These are phyloP conservation scores for Primulina eburnea DNA, from an alignment of 257 asterid species.

Conservation along the genomic window DNA sequence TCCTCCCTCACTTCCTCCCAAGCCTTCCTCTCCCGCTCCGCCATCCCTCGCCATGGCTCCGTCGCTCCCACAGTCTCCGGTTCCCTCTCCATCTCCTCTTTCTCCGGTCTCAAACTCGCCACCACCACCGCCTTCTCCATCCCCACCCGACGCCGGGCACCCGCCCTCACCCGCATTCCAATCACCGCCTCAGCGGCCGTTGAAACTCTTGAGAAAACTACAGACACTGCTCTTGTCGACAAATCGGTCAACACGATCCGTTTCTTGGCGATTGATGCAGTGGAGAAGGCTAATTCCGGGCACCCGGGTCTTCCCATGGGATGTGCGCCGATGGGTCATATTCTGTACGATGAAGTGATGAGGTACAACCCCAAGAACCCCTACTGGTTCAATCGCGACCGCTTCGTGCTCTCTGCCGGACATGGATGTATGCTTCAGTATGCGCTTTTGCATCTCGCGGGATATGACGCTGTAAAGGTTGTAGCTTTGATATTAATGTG, in stretches of 20 bases:
- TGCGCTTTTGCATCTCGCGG: constrained; percentile 89
- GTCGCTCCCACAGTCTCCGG: constrained; percentile 28
- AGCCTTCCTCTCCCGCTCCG: constrained; percentile 69
- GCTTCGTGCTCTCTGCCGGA: constrained; percentile 95
- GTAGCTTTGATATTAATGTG: neutral
- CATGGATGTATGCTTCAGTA: constrained; percentile 96
- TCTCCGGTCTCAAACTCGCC: constrained; percentile 59
- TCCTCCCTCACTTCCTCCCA: constrained; percentile 88
- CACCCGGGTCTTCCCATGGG: constrained; percentile 97
- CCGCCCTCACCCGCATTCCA: constrained; percentile 27
- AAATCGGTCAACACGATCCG: constrained; percentile 81
- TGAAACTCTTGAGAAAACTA: constrained; percentile 61
- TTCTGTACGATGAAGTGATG: constrained; percentile 90
- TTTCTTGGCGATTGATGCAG: constrained; percentile 80
- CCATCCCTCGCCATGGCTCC: constrained; percentile 61
- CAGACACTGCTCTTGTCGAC: constrained; percentile 62
- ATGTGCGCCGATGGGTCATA: constrained; percentile 93
- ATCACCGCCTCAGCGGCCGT: constrained; percentile 61
- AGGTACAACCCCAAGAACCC: constrained; percentile 95
- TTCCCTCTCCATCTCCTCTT: constrained; percentile 44
- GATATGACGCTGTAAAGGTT: constrained; percentile 76
- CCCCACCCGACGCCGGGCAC: constrained; percentile 36
- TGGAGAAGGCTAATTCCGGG: constrained; percentile 86
- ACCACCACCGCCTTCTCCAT: constrained; percentile 29
- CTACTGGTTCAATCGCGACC: constrained; percentile 88